Evolutionary conservation across 805 yeast genomes (phyloP).

Genomic region (Teunomyces kruisii): DNA sequence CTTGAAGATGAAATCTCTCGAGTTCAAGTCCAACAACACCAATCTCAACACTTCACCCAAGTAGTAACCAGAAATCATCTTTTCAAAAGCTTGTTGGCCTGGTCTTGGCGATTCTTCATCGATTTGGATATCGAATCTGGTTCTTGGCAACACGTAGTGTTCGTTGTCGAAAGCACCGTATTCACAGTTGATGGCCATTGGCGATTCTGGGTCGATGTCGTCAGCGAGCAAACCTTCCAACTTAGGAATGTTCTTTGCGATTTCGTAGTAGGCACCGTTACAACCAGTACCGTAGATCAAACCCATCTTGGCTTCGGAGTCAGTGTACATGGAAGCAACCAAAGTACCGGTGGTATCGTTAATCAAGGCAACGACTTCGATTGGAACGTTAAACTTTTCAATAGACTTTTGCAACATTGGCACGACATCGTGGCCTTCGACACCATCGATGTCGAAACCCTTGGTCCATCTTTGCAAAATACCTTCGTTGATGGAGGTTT

Average conservation of each 20-base stretch:
- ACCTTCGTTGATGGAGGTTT: constrained; percentile 81
- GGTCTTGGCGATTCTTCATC: constrained; percentile 93
- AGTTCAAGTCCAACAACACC: constrained; percentile 68
- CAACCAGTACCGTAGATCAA: constrained; percentile 96
- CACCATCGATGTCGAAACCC: constrained; percentile 91
- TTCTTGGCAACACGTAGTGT: constrained; percentile 80
- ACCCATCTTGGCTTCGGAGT: constrained; percentile 88
- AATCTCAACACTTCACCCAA: constrained; percentile 89
- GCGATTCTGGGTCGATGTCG: constrained; percentile 62
- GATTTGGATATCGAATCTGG: constrained; percentile 77
- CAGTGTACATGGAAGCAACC: constrained; percentile 92
- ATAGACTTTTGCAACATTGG: constrained; percentile 84
- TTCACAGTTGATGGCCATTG: constrained; percentile 97
- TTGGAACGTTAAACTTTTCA: constrained; percentile 63
- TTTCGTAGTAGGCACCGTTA: constrained; percentile 94
- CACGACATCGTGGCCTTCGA: constrained; percentile 92
- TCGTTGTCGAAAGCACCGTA: constrained; percentile 97
- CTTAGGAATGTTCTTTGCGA: constrained; percentile 71
- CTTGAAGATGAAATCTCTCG: constrained; percentile 61
- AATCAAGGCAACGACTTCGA: constrained; percentile 85
- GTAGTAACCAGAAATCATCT: constrained; percentile 96
- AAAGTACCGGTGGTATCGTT: constrained; percentile 97
- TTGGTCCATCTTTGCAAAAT: constrained; percentile 94
- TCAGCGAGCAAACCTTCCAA: constrained; percentile 65
- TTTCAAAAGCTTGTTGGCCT: constrained; percentile 92